Evolutionary conservation across 2,329 filamentous ascomycete species (phyloP).

Genomic region (Hypoxylon sp.): DNA sequence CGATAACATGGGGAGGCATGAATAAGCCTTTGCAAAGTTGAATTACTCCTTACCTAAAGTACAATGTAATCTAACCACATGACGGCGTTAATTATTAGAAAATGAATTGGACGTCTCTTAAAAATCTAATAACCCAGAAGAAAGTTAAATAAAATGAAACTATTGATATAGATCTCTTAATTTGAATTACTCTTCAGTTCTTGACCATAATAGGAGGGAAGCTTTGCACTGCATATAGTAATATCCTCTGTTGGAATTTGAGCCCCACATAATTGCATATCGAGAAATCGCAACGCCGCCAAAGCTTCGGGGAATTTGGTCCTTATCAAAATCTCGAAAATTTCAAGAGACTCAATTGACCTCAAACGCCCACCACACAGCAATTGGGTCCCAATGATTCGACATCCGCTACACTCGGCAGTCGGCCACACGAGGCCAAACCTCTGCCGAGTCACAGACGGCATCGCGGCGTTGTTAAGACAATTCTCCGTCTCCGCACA

Average conservation of each 20-base stretch:
- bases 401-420: constrained; percentile 51
- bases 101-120: constrained; percentile 3
- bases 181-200: neutral
- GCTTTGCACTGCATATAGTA: constrained; percentile 1
- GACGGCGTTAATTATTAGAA: constrained; percentile 23
- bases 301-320: constrained; percentile 44
- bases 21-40: constrained; percentile 67
- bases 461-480: constrained; percentile 53
- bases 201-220: neutral
- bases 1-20: constrained; percentile 68
- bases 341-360: constrained; percentile 23
- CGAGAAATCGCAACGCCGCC: constrained; percentile 18
- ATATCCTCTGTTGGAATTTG: neutral
- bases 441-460: constrained; percentile 50
- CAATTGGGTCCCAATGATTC: constrained; percentile 51
- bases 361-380: constrained; percentile 34
- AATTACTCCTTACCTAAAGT: constrained; percentile 18
- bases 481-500: constrained; percentile 53
- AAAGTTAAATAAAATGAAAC: neutral
- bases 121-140: neutral
- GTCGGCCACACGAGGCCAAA: constrained; percentile 50
- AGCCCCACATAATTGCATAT: constrained; percentile 27
- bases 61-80: constrained; percentile 21
- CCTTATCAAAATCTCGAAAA: constrained; percentile 36
- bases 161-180: neutral